phyloP scores from a whole-genome alignment of 164 flowering plant species.

The Vitis cinerea region DNA sequence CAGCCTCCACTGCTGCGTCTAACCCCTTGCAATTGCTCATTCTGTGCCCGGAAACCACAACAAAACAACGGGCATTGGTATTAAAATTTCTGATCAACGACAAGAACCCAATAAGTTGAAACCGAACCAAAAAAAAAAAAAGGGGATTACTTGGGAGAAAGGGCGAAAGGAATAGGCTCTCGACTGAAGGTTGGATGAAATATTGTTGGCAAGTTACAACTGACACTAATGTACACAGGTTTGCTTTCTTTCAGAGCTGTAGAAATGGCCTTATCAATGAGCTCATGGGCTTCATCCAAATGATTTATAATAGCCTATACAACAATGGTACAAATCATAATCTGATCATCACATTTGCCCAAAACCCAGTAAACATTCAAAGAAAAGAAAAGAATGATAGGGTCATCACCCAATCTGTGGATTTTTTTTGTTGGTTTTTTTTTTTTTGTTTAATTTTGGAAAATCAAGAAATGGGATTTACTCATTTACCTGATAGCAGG shows the following conservation, averaged over 20 bases:
- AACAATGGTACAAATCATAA: not conserved
- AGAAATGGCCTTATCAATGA: constrained; percentile 38
- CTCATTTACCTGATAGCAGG: constrained; percentile 50
- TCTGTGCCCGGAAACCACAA: constrained; percentile 13
- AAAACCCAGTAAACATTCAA: not conserved
- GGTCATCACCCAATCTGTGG: too few species aligned
- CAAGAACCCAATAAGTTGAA: not conserved
- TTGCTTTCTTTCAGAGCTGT: constrained; percentile 39
- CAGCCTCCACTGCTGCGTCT: constrained; percentile 36
- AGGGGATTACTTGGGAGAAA: constrained; percentile 27
- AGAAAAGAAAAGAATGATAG: not conserved
- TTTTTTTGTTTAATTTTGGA: too few species aligned
- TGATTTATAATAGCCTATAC: constrained; percentile 33
- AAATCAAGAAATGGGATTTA: not conserved
- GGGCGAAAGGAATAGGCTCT: constrained; percentile 37
- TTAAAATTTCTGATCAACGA: too few species aligned
- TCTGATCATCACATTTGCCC: too few species aligned
- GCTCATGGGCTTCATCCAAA: constrained; percentile 39
- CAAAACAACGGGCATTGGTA: not conserved
- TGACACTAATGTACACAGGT: constrained; percentile 40
- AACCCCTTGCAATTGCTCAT: constrained; percentile 32
- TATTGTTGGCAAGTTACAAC: constrained; percentile 31
- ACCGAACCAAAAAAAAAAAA: not conserved
- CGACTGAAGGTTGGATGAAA: constrained; percentile 37
- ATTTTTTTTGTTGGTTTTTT: too few species aligned